Evolutionary conservation across 2,329 filamentous ascomycete species (phyloP), one percentile per base, ranked within the genome.

Genomic region (Hawksworthiomyces lignivorus): DNA sequence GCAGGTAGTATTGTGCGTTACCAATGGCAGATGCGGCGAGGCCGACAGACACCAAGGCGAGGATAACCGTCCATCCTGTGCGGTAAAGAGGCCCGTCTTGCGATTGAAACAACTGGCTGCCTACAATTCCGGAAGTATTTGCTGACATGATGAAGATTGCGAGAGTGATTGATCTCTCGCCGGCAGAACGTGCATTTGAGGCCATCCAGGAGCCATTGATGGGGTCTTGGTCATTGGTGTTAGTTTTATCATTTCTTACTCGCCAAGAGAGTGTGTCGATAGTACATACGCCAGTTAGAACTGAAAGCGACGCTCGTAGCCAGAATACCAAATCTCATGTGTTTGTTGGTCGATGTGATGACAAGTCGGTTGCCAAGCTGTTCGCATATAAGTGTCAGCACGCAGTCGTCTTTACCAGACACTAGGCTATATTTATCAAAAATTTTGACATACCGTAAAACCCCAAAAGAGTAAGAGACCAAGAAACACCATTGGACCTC

Each of bases 401-500:
- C n/a, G n/a, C n/a, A n/a, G n/a, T n/a, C n/a, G n/a, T n/a, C n/a
- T n/a, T n/a, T n/a, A n/a, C n/a, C n/a, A n/a, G n/a, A n/a, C n/a
- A n/a, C n/a, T n/a, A n/a, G n/a, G n/a, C n/a, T n/a, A n/a, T n/a
- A n/a, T n/a, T n/a, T n/a, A n/a, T n/a, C n/a, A n/a, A n/a, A n/a
- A 26, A 12, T 26, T 12, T 26, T 26, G 8, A 26, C 24, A 12
- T 26, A 26, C 24, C 24, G 18, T 27, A 14, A 43, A 15, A 5
- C 41, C 39, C 34, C 34, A 43, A 22, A 53, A 50, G 8, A 55
- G 29, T 0, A 59, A n/a, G 1, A 60, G 33, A 11, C 53, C 56
- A 19, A 59, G 32, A n/a, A 54, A 48, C 6, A 59, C 55, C 45
- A 57, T 43, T 4, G 49, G 49, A 1, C 57, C 56, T 14, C 57